These are phyloP conservation scores for Stylonectria norvegica DNA, from an alignment of 2,329 filamentous ascomycete species.

Conservation along the genomic window DNA sequence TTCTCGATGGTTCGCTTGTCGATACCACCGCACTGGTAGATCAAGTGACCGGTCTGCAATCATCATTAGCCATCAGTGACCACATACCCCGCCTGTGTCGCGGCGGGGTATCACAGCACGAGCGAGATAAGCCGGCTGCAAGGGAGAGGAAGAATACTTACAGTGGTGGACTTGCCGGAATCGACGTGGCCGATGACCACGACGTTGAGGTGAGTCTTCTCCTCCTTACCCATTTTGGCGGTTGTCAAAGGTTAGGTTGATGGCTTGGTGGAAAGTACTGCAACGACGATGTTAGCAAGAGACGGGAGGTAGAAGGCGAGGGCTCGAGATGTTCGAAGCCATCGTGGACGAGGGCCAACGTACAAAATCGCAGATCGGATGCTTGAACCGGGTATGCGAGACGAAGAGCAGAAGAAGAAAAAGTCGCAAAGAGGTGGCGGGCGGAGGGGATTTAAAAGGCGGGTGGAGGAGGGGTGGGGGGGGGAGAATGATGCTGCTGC, in stretches of 20 bases:
- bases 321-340: conserved; percentile 10
- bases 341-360: conserved; percentile 16
- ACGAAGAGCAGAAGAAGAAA: conserved; percentile 40
- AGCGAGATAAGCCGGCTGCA: conserved; percentile 5
- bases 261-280: conserved; percentile 25
- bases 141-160: conserved; percentile 48
- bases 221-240: conserved; percentile 69
- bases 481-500: conserved; percentile 26
- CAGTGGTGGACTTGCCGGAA: conserved; percentile 98
- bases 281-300: conserved; percentile 16
- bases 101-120: conserved; percentile 12
- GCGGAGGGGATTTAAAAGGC: conserved; percentile 40
- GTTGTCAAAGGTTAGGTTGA: conserved; percentile 24
- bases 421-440: conserved; percentile 35
- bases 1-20: conserved; percentile 99
- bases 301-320: not conserved
- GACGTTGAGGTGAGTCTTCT: conserved; percentile 95
- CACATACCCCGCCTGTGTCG: conserved; percentile 8
- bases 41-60: conserved; percentile 74
- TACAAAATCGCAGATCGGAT: conserved; percentile 43
- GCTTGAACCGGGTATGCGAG: conserved; percentile 45
- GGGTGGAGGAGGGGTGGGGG: conserved; percentile 28
- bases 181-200: conserved; percentile 99
- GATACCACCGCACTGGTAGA: conserved; percentile 99
- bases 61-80: conserved; percentile 24